phyloP scores from a whole-genome alignment of 1,284 basidiomycete species.

The Naganishia liquefaciens region DNA sequence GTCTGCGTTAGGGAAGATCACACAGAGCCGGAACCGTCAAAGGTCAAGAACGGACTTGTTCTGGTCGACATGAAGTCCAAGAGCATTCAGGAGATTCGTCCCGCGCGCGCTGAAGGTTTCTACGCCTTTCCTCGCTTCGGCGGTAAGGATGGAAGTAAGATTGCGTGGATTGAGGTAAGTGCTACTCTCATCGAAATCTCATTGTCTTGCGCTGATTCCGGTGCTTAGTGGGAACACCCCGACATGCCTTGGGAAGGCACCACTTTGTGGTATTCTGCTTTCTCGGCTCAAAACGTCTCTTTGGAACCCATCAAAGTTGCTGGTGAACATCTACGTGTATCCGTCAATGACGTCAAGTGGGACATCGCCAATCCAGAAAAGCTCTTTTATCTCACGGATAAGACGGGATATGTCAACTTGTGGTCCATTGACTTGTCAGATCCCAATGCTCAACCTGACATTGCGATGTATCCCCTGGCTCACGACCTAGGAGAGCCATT shows the following conservation, averaged over 20 bases:
- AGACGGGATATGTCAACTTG: conserved; percentile 40
- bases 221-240: conserved; percentile 48
- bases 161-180: conserved; percentile 46
- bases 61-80: conserved; percentile 39
- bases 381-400: conserved; percentile 50
- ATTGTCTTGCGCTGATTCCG: background rate
- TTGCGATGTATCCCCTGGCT: conserved; percentile 31
- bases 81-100: conserved; percentile 26
- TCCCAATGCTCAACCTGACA: conserved; percentile 18
- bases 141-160: conserved; percentile 32
- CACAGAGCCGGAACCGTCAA: conserved; percentile 40
- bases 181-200: too few relatives aligned
- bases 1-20: conserved; percentile 52
- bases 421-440: conserved; percentile 27
- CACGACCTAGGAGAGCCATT: conserved; percentile 36
- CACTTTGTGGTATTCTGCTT: conserved; percentile 45
- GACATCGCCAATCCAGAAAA: conserved; percentile 23
- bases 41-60: conserved; percentile 50
- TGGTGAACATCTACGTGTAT: conserved; percentile 20
- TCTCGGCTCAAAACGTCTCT: background rate
- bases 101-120: conserved; percentile 43
- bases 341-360: conserved; percentile 31
- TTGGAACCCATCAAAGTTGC: conserved; percentile 24
- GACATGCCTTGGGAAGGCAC: conserved; percentile 54
- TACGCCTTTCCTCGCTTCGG: conserved; percentile 47